phyloP scores from a whole-genome alignment of 257 asterid genomes.

The Salvia miltiorrhiza region DNA sequence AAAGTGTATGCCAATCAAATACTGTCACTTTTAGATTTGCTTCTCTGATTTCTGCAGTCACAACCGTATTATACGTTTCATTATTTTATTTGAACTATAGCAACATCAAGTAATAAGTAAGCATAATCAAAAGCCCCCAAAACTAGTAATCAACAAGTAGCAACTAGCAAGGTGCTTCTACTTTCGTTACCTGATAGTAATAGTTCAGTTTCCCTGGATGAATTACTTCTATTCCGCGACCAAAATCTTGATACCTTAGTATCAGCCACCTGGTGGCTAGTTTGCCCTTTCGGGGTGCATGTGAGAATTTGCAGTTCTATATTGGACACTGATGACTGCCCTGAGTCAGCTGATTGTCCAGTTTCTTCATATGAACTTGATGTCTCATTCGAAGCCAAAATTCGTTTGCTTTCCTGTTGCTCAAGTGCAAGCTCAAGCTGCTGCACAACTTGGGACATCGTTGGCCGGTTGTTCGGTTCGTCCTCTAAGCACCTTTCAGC shows the following conservation, averaged over 20 bases:
- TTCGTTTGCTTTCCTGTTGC: constrained; percentile 20
- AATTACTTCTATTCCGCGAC: neutral
- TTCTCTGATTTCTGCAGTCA: constrained; percentile 5
- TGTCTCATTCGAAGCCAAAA: neutral
- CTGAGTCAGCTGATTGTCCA: neutral
- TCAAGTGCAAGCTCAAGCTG: constrained; percentile 37
- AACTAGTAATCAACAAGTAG: neutral
- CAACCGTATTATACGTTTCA: neutral
- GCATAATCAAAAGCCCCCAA: too few relatives aligned
- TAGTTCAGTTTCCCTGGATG: neutral
- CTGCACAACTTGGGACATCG: constrained; percentile 51
- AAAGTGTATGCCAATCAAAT: neutral
- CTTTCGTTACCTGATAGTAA: constrained; percentile 1
- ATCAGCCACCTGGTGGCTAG: neutral
- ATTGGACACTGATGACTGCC: neutral
- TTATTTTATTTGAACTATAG: neutral
- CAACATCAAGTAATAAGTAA: neutral
- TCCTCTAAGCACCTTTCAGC: constrained; percentile 46
- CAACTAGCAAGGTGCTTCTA: neutral
- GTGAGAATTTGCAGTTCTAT: constrained; percentile 8
- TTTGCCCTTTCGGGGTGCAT: neutral
- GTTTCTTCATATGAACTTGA: constrained; percentile 4
- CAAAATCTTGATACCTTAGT: neutral
- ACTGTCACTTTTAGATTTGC: neutral
- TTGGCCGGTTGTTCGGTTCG: constrained; percentile 48